Base-by-base conservation (phyloP, 2,329 filamentous ascomycete genomes). In the Paraphoma sp. region DNA sequence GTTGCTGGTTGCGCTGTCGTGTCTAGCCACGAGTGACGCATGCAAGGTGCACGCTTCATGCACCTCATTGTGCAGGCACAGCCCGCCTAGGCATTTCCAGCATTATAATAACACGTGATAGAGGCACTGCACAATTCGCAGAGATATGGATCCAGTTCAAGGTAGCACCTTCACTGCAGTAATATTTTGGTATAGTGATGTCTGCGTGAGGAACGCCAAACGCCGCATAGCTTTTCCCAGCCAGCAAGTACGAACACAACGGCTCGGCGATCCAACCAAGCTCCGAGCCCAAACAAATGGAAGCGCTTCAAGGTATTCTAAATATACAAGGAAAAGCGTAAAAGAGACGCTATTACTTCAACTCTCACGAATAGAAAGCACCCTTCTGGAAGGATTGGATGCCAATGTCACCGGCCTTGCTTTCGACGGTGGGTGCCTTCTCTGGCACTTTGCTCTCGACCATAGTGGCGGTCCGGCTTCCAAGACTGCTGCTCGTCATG, bases 301-400 rank as follows among this genome's bases (percentile, higher is more conserved):
- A 42, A 51, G 30, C 48, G 30, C 47, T 49, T 17, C 17, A 43
- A 49, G 31, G 43, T 48, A 45, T 23, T 53, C 45, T 48, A 33
- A 53, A 51, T 59, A 41, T 57, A 65, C 47, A 66, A 29, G 11
- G 57, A 54, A 43, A 31, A 51, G 30, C 16, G 12, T 36, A 31
- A 12, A 16, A 36, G 16, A 12, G 44, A 23, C 23, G 23, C 23
- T 23, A 23, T 23, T 23, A 23, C 23, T 23, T 23, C 23, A 5
- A 23, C 48, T 30, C 51, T 81, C 77, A 88, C 51, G 86, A 87
- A 75, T 89, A 87, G 70, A 90, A 89, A 16, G 85, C 84, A 51
- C 86, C 87, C 77, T 89, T 89, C 74, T 90, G 88, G 74, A 91
- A 90, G 69, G 86, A 89, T 74, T 91, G 88, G 6, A 88, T 82